Evolutionary conservation across 164 flowering plant genomes (phyloP), one percentile per base, ranked within the genome.

Genomic region (Aristolochia contorta): DNA sequence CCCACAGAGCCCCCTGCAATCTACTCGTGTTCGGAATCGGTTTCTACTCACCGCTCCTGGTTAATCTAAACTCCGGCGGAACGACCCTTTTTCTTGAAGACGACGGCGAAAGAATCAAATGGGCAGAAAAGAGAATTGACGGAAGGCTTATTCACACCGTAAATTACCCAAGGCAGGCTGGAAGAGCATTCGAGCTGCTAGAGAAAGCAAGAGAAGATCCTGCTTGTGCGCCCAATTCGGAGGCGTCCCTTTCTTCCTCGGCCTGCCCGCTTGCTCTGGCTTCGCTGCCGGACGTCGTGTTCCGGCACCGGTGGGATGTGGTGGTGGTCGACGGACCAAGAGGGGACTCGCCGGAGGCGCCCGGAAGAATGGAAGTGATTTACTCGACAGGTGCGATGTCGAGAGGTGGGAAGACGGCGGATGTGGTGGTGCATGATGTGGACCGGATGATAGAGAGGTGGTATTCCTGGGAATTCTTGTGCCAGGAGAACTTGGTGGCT

Each of bases 401-500:
- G 54, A 84, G 94, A 70, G 62, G 59, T 22, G 84, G 87, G 60
- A 79, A 82, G 4, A 54, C 50, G 14, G 77, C 84, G 0, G 71
- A 83, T 64, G 91, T 93, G 25, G n/a, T 88, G 32, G 86, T 88
- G 16, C 97, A 90, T 67, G 92, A 90, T 66, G 80, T 80, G 6
- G 77, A 93, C 71, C 73, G 91, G 46, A 86, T 66, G 47, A 74
- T 91, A 24, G 97, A 93, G 75, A 91, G 73, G 70, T 93, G 99
- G 99, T 90, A 79, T 67, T 85, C 97, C 0, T 76, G 95, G 91
- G 97, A 90, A 75, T 93, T 82, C 58, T 65, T 90, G 22, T 86
- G 97, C 57, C 84, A 88, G 13, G 86, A 86, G 72, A 90, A 93
- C 69, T 63, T 88, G 71, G 83, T 79, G 63, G 82, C 86, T 58